These are phyloP conservation scores for Cucurbita argyrosperma DNA, from an alignment of 306 rosid genomes.

Conservation along the genomic window DNA sequence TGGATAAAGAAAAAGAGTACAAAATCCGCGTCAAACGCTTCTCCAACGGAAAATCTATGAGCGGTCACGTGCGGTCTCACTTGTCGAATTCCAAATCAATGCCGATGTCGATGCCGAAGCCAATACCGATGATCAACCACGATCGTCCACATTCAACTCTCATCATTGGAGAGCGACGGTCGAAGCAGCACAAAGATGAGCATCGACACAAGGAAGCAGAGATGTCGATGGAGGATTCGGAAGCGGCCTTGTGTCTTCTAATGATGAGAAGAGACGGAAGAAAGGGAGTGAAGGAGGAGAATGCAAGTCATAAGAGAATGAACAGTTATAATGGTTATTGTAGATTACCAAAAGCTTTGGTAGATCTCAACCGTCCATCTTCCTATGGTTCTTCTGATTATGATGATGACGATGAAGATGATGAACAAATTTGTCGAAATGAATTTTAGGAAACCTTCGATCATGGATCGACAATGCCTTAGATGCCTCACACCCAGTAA, in stretches of 20 bases:
- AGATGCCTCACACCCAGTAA: neutral
- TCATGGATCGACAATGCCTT: neutral
- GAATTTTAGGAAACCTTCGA: neutral
- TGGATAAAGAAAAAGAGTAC: slow-evolving; percentile 31
- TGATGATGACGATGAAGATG: neutral
- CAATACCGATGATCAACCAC: neutral
- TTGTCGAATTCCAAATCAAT: slow-evolving; percentile 6
- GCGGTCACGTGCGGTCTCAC: slow-evolving; percentile 79
- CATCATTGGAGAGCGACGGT: slow-evolving; percentile 3
- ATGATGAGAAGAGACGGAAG: slow-evolving; percentile 24
- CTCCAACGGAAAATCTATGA: slow-evolving; percentile 42
- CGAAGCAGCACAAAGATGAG: slow-evolving; percentile 17
- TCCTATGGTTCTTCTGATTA: neutral
- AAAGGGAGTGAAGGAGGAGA: neutral
- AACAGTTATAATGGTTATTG: neutral
- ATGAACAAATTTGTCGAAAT: neutral
- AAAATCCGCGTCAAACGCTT: slow-evolving; percentile 36
- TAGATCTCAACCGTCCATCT: slow-evolving; percentile 41
- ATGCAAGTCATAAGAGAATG: slow-evolving; percentile 26
- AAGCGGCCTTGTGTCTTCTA: slow-evolving; percentile 32
- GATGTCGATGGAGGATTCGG: slow-evolving; percentile 20
- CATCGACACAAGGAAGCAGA: neutral
- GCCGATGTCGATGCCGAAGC: neutral
- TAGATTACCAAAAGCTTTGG: neutral
- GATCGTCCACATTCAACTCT: no score